Conservation (phyloP, 345 rosid species). For the Eucalyptus paniculata region DNA sequence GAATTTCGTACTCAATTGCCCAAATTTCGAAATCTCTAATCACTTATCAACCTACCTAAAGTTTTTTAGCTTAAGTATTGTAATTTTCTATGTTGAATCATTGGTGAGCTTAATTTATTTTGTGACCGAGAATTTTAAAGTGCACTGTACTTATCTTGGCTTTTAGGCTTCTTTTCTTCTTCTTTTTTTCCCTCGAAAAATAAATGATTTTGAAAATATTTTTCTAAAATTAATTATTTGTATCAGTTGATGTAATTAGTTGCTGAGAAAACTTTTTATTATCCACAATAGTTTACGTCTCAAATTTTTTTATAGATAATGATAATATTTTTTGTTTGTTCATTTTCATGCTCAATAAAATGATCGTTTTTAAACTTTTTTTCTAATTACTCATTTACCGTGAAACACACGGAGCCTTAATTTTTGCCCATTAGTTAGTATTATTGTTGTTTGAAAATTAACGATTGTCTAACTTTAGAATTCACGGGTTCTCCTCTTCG, state of each 20-base stretch:
- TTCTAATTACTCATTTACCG: accelerated
- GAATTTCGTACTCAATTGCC: not conserved
- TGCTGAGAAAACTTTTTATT: accelerated
- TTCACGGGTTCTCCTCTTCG: not conserved
- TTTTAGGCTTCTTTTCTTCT: too few species aligned
- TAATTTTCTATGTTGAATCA: not conserved
- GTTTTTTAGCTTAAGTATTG: not conserved
- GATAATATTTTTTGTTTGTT: too few species aligned
- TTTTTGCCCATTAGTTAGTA: not conserved
- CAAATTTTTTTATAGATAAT: too few species aligned
- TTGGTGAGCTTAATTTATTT: not conserved
- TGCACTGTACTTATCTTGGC: not conserved
- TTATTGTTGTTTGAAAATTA: too few species aligned
- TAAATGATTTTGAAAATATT: too few species aligned
- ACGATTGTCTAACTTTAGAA: not conserved
- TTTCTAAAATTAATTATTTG: accelerated
- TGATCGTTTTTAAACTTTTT: accelerated
- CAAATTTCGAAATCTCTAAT: too few species aligned
- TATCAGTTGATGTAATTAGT: accelerated
- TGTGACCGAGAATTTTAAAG: too few species aligned
- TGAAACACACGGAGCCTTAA: accelerated
- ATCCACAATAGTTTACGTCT: accelerated
- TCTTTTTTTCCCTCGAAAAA: accelerated
- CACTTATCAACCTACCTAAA: not conserved
- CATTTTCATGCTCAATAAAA: not conserved